Evolutionary conservation across 2,329 filamentous ascomycete genomes (phyloP).

Genomic region (Cladophialophora carrionii): DNA sequence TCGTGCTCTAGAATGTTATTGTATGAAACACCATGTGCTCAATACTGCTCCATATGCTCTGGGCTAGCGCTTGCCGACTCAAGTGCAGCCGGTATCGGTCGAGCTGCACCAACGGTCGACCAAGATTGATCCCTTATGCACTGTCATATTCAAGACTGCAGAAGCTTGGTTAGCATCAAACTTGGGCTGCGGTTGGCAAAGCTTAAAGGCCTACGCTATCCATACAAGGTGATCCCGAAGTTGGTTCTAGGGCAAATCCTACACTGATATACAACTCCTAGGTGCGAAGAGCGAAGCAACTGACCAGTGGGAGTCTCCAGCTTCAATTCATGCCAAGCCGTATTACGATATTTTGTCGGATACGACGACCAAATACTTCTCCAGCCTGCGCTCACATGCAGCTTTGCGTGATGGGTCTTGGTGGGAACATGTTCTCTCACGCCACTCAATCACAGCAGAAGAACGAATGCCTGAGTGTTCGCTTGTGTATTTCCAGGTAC

Average conservation of each 20-base stretch:
- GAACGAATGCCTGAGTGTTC: neutral
- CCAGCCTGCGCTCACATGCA: neutral
- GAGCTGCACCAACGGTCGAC: neutral
- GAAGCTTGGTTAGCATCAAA: neutral
- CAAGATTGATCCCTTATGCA: neutral
- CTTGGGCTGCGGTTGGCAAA: neutral
- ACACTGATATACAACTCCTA: constrained; percentile 1
- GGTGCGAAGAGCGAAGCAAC: neutral
- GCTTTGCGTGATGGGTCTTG: neutral
- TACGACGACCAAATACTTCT: neutral
- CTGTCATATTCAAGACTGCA: neutral
- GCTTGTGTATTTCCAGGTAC: neutral
- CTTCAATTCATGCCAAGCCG: neutral
- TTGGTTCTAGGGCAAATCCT: neutral
- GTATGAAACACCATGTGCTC: neutral
- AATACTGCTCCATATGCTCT: neutral
- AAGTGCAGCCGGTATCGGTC: constrained; percentile 9
- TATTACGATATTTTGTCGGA: neutral
- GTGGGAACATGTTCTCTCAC: neutral
- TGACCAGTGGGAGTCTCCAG: neutral
- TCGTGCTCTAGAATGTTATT: neutral
- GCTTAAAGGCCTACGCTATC: neutral
- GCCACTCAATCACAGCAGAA: neutral
- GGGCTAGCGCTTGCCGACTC: neutral
- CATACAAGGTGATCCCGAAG: neutral